Base-by-base conservation (phyloP, 805 yeast species). In the Hyphopichia homilentoma region DNA sequence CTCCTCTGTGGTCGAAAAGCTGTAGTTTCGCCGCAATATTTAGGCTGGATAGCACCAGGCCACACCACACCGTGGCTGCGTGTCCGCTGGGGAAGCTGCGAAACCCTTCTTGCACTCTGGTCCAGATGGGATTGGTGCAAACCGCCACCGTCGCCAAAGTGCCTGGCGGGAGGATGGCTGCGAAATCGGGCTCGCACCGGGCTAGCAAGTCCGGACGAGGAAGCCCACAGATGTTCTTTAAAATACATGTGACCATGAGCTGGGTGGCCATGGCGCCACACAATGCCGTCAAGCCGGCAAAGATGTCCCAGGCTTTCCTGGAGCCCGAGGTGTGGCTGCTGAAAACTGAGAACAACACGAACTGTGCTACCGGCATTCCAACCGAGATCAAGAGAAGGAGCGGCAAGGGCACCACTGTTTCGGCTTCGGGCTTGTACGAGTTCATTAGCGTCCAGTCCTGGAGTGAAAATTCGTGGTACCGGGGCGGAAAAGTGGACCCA, bases 261-360 rank as follows among this genome's bases (percentile, higher is more conserved):
- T 69, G 73, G 13, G 56, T 45, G 0, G 70, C 45, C 24, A 59
- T 51, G 6, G 68, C 52, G 1, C 68, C 74, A 26, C 58, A 29
- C 16, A 68, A 41, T 5, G 61, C 60, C 28, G 67, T 42, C 2
- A 59, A 33, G 0, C 58, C 67, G 29, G 52, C 45, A 34, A 61
- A 64, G 1, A 67, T 43, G 37, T 70, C 73, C 76, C 76, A 70
- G 0, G 56, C 13, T 31, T 54, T 57, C 21, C 51, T 40, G 3
- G 52, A 39, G 6, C 42, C 41, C 0, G 52, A 25, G 6, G 40
- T 27, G 2, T 25, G 21, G 2, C 32, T 30, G 16, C 37, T 35
- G 16, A 44, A 35, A 7, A 46, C 16, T 8, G 54, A 36, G 30
- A 47, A 47, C 2, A 36, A 16, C 2, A 52, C 11, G 8, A 61